These are phyloP conservation scores for Magnolia kwangsiensis DNA, from an alignment of 164 flowering plant genomes.

Conservation along the genomic window DNA sequence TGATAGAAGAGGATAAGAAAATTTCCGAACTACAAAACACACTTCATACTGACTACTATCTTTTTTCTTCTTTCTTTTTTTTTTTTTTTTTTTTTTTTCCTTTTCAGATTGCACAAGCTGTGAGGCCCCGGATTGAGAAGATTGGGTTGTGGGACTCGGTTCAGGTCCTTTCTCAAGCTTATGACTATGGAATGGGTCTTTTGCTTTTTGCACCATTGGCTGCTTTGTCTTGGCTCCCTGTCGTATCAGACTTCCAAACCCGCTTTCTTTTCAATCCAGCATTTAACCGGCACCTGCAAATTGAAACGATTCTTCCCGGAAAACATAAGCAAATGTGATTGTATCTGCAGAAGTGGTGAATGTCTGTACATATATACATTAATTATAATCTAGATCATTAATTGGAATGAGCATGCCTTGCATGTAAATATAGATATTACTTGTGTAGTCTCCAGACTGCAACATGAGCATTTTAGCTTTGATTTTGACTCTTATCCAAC, in stretches of 20 bases:
- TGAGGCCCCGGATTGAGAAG: constrained; percentile 60
- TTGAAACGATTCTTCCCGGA: constrained; percentile 66
- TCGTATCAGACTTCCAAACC: constrained; percentile 81
- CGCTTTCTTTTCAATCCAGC: constrained; percentile 96
- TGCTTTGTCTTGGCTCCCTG: constrained; percentile 81
- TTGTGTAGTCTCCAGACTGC: not conserved
- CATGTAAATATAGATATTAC: too few species aligned
- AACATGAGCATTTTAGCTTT: not conserved
- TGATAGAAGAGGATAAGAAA: not conserved
- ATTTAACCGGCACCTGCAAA: constrained; percentile 71
- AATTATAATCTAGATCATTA: too few species aligned
- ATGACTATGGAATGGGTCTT: constrained; percentile 92
- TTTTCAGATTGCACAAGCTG: constrained; percentile 76
- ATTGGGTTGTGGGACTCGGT: constrained; percentile 66
- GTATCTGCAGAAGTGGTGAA: not conserved
- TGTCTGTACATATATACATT: not conserved
- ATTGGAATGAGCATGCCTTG: not conserved
- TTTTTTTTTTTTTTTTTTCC: not conserved
- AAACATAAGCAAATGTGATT: constrained; percentile 2
- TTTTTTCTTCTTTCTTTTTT: not conserved
- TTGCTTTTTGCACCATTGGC: constrained; percentile 77
- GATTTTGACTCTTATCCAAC: too few species aligned
- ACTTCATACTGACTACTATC: not conserved
- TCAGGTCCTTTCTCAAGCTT: constrained; percentile 60
- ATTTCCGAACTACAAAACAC: not conserved